phyloP scores from a whole-genome alignment of 257 asterid genomes.

The Fraxinus pennsylvanica region DNA sequence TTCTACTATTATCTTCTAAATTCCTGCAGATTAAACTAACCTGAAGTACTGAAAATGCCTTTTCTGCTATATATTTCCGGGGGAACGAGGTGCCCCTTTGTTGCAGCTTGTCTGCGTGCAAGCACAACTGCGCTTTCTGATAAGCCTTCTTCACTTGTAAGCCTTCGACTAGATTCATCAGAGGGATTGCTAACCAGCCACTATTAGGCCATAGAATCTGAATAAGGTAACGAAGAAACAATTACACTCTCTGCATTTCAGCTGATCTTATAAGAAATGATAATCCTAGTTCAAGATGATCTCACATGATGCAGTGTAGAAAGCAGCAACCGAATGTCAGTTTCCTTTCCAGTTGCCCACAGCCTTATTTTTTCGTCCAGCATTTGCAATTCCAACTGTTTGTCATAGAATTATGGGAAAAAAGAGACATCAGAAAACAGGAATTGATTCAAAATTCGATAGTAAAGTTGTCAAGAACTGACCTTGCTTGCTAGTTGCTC shows the following conservation, averaged over 20 bases:
- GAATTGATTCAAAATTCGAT: not conserved
- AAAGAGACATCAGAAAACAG: not conserved
- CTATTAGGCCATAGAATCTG: constrained; percentile 37
- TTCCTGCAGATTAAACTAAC: constrained; percentile 14
- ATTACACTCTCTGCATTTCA: not conserved
- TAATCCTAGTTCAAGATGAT: not conserved
- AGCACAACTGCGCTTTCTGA: constrained; percentile 40
- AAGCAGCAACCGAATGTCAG: constrained; percentile 40
- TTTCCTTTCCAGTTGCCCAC: constrained; percentile 45
- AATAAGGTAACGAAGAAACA: not conserved
- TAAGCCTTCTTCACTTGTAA: constrained; percentile 40
- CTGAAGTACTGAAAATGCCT: constrained; percentile 42
- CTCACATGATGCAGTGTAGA: constrained; percentile 45
- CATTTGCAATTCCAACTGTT: constrained; percentile 34
- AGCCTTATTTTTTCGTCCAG: constrained; percentile 37
- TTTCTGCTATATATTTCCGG: constrained; percentile 36
- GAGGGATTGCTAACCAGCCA: constrained; percentile 36
- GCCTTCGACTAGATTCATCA: constrained; percentile 32
- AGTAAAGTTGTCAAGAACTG: not conserved
- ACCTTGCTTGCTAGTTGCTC: not conserved
- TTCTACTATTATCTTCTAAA: not conserved
- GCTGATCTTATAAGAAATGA: not conserved
- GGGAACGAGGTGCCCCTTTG: constrained; percentile 36
- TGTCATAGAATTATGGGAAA: not conserved
- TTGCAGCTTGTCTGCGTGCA: constrained; percentile 45